Evolutionary conservation across 2,329 filamentous ascomycete genomes (phyloP).

Genomic region (Ophiocordyceps camponoti-leonardi): DNA sequence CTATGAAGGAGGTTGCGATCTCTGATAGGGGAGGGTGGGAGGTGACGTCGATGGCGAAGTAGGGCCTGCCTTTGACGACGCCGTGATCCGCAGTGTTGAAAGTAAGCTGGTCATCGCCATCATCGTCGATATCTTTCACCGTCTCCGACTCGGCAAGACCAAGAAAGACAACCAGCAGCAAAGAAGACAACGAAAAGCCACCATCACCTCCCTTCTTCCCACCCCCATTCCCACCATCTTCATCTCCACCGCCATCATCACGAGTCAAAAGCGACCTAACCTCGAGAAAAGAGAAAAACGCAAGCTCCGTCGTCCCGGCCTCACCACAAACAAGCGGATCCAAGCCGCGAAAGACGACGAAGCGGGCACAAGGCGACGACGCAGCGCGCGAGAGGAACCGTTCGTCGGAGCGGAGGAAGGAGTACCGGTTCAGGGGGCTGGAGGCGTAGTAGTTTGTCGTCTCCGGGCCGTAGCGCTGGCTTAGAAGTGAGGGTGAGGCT

Average conservation of each 20-base stretch:
- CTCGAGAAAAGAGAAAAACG: slow-evolving; percentile 51
- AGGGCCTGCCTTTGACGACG: slow-evolving; percentile 63
- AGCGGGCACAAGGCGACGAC: slow-evolving; percentile 45
- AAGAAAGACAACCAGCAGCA: slow-evolving; percentile 69
- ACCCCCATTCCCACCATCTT: no score
- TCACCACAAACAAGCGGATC: slow-evolving; percentile 50
- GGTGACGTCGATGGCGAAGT: slow-evolving; percentile 81
- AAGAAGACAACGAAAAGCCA: no score
- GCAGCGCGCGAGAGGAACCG: slow-evolving; percentile 54
- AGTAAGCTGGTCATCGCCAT: slow-evolving; percentile 2
- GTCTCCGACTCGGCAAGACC: slow-evolving; percentile 50
- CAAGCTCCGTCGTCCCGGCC: slow-evolving; percentile 38
- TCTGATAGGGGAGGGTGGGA: slow-evolving; percentile 45
- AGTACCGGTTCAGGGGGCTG: slow-evolving; percentile 60
- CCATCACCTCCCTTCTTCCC: no score
- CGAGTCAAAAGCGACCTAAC: slow-evolving; percentile 52
- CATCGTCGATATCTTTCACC: slow-evolving; percentile 10
- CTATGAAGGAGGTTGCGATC: slow-evolving; percentile 33
- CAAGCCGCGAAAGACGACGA: slow-evolving; percentile 66
- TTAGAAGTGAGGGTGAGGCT: slow-evolving; percentile 42
- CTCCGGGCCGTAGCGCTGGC: slow-evolving; percentile 62
- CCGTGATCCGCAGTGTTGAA: slow-evolving; percentile 29
- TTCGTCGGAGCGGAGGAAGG: slow-evolving; percentile 57
- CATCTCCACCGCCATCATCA: slow-evolving; percentile 49
- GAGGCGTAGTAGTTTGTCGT: slow-evolving; percentile 74